phyloP scores from a whole-genome alignment of 306 rosid genomes.

The Astragalus glycyphyllos region DNA sequence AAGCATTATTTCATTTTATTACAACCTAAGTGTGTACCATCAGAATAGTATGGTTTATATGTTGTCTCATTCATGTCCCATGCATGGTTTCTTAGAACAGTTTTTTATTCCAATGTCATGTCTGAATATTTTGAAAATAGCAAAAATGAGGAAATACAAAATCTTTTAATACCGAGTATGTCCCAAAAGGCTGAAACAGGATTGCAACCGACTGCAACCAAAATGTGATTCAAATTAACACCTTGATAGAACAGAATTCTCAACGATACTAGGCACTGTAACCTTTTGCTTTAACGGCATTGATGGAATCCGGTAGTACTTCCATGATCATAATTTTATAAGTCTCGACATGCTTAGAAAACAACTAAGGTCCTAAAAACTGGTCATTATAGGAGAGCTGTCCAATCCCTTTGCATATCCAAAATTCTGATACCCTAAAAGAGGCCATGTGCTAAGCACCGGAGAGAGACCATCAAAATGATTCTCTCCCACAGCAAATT shows the following conservation, averaged over 20 bases:
- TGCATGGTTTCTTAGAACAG: conserved; percentile 14
- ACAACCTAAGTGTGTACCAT: neutral
- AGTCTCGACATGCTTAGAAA: neutral
- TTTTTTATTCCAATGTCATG: neutral
- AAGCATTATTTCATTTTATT: conserved; percentile 42
- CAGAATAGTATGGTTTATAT: conserved; percentile 18
- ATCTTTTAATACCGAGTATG: neutral
- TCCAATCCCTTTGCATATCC: neutral
- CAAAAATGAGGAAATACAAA: conserved; percentile 15
- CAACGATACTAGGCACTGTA: neutral
- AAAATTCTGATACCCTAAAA: no score
- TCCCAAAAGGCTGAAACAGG: neutral
- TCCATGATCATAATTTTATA: neutral
- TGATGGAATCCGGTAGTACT: conserved; percentile 7
- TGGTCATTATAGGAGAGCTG: neutral
- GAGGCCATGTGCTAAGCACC: no score
- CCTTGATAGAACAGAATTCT: conserved; percentile 24
- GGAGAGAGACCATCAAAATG: neutral
- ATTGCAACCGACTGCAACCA: neutral
- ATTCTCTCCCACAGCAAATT: neutral
- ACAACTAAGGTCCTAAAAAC: neutral
- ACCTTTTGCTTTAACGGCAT: neutral
- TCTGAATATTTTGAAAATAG: neutral
- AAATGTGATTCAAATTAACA: neutral
- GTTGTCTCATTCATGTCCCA: neutral